Evolutionary conservation across 805 yeast species (phyloP), one percentile per base, ranked within the genome.

Genomic region (Hanseniaspora nectarophila): DNA sequence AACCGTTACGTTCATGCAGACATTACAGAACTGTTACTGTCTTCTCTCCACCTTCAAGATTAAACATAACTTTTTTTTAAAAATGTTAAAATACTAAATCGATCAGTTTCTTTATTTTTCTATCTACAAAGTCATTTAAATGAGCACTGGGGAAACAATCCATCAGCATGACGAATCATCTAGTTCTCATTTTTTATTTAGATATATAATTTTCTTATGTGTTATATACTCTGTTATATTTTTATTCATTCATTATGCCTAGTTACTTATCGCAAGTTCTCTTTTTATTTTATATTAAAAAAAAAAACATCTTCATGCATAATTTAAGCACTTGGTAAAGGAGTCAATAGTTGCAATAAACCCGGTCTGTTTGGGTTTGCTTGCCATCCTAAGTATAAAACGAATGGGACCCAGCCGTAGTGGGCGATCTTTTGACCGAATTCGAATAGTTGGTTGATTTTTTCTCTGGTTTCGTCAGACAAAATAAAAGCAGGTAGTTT

Each of bases 371-470:
- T 83, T 53, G 87, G 74, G 57, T 90, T 81, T 60, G 85, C 79
- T 54, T 77, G 67, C 88, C 88, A 83, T 45, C 92, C 98, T 61
- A 92, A 73, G 74, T 92, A 92, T 64, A 92, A 73, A 58, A 92
- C 82, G 65, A 92, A 84, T 54, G 98, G 98, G 62, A 92, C 82
- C 86, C 95, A 92, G 44, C 97, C 97, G 70, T 88, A 92, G 70
- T 94, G 98, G 54, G 90, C 85, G 62, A 83, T 76, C 50, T 86
- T 84, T 66, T 87, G 85, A 58, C 95, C 80, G 61, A 86, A 74
- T 60, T 85, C 94, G 59, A 88, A 71, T 57, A 89, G 71, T 67
- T 82, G 86, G 66, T 81, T 71, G 68, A 92, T 77, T 72, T 97
- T 87, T 73, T 92, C 98, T 77, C 84, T 62, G 43, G 68, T 65